phyloP scores from a whole-genome alignment of 805 yeast species.

The Pichia heedii region DNA sequence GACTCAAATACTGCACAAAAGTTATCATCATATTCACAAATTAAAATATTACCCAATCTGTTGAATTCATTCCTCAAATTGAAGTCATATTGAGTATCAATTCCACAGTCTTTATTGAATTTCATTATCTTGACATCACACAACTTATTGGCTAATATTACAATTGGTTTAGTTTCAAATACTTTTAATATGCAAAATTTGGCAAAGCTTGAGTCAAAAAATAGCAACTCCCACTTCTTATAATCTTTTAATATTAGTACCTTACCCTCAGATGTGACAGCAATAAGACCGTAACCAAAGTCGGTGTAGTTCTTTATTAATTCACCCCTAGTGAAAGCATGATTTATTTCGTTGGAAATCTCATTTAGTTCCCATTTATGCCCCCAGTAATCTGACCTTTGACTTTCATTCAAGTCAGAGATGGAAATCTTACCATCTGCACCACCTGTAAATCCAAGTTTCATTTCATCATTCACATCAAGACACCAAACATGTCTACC shows the following conservation, averaged over 20 bases:
- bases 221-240: constrained; percentile 22
- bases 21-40: constrained; percentile 20
- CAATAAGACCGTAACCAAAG: constrained; percentile 36
- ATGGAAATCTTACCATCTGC: constrained; percentile 80
- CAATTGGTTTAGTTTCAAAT: constrained; percentile 15
- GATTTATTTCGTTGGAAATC: constrained; percentile 24
- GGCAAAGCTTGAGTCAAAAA: constrained; percentile 19
- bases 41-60: constrained; percentile 42
- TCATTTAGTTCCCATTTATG: constrained; percentile 25
- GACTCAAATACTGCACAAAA: constrained; percentile 47
- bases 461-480: constrained; percentile 37
- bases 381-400: constrained; percentile 24
- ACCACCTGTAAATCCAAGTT: constrained; percentile 75
- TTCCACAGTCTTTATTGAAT: constrained; percentile 30
- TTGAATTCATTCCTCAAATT: constrained; percentile 25
- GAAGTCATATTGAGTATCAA: constrained; percentile 19
- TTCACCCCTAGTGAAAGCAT: constrained; percentile 37
- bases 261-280: constrained; percentile 54
- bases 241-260: constrained; percentile 29
- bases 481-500: constrained; percentile 89
- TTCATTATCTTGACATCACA: constrained; percentile 38
- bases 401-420: constrained; percentile 38
- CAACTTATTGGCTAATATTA: constrained; percentile 23
- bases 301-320: constrained; percentile 52
- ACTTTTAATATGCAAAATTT: constrained; percentile 24